Evolutionary conservation across 2,329 filamentous ascomycete genomes (phyloP), one percentile per base, ranked within the genome.

Genomic region (Corynespora cassiicola): DNA sequence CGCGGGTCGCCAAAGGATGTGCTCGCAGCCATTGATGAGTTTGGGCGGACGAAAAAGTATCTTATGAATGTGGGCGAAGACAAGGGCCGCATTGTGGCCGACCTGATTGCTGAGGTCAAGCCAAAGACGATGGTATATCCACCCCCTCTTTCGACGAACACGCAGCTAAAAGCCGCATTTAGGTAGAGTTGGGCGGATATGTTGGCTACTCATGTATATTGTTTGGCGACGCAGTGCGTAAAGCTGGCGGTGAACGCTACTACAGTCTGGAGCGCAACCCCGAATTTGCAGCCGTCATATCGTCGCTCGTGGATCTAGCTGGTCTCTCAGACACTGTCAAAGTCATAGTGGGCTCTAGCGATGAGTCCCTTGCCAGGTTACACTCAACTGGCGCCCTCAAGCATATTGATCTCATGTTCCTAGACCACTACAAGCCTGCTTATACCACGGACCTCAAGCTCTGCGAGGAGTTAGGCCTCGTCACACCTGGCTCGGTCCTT

Each of bases 201-300:
- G 78, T 90, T 14, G 88, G 88, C 26, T 94, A 94, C 72, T 92
- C 88, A 0, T 84, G 85, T 42, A 82, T 94, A 42, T 75, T 90
- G 1, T 92, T 91, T 58, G 86, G 81, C 28, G 76, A 82, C 22
- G 84, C 85, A 1, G 71, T 88, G 11, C 79, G 79, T 41, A 75
- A 77, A 32, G 78, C 77, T 3, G 86, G 85, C 8, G 86, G 86
- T 3, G 75, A 77, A 50, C 72, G 74, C 16, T 91, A 90, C 69
- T 84, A 79, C 63, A 87, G 83, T 53, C 72, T 94, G 5, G 89
- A 94, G 62, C 74, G 81, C 54, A 88, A 86, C 54, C 82, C 87
- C 1, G 84, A 86, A 48, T 92, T 89, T 54, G 87, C 81, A 0
- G 83, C 82, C 5, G 80, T 91, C 7, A 85, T 87, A 37, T 74